Conservation (phyloP, 2,329 filamentous ascomycete species). For the Penicillium sp. region DNA sequence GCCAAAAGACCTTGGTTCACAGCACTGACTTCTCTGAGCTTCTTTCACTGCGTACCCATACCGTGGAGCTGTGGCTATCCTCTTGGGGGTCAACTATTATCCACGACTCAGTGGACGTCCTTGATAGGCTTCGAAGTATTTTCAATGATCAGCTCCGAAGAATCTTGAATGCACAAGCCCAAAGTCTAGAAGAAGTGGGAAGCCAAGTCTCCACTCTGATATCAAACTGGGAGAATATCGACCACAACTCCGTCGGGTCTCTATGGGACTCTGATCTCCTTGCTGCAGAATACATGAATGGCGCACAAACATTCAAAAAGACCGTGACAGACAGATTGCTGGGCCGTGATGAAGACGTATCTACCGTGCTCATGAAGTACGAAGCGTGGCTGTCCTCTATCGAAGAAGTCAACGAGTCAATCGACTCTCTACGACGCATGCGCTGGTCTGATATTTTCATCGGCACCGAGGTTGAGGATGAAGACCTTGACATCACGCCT, state of each 20-base stretch:
- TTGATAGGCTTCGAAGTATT: constrained; percentile 63
- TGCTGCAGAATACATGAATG: constrained; percentile 61
- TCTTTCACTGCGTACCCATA: constrained; percentile 63
- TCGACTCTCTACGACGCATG: constrained; percentile 35
- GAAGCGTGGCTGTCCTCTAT: constrained; percentile 70
- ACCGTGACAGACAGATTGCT: constrained; percentile 66
- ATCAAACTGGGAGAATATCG: constrained; percentile 55
- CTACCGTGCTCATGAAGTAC: constrained; percentile 60
- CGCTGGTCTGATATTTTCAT: constrained; percentile 41
- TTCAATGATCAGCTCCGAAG: constrained; percentile 65
- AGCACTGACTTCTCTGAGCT: constrained; percentile 66
- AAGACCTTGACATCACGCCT: constrained; percentile 32
- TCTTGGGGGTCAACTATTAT: constrained; percentile 59
- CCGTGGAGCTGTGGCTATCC: constrained; percentile 72
- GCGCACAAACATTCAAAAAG: constrained; percentile 65
- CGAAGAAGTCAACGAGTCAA: constrained; percentile 44
- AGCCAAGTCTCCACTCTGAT: constrained; percentile 61
- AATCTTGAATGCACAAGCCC: constrained; percentile 61
- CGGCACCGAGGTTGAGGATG: constrained; percentile 41
- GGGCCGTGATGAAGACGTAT: constrained; percentile 66
- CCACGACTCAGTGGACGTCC: constrained; percentile 56
- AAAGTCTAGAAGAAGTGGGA: constrained; percentile 62
- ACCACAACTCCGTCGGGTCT: constrained; percentile 50
- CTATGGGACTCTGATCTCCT: constrained; percentile 67
- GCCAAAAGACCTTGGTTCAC: constrained; percentile 57